Base-by-base conservation (phyloP, 1,284 basidiomycete genomes). In the Amylostereum chailletii region DNA sequence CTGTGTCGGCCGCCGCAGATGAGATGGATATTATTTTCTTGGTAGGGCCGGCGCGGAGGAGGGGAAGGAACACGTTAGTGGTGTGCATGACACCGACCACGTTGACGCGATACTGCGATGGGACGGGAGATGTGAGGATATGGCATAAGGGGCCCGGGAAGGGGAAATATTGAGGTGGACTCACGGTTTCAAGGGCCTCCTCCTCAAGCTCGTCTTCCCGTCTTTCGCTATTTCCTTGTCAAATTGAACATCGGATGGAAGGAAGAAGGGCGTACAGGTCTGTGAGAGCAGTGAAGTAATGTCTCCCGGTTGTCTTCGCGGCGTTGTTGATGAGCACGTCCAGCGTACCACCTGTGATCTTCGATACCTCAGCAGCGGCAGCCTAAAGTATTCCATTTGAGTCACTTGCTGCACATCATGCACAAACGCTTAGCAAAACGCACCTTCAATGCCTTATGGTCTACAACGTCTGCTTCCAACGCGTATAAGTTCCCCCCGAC, bases 1-100 rank as follows among this genome's bases (percentile, higher is more conserved):
- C 65, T 2, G 55, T 33, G 49, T 66, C 64, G 4, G 53, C 70
- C 11, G 64, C 29, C 5, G 59, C 65, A 34, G 58, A 63, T 51
- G 57, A 60, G 51, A 72, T 46, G 10, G 60, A 55, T 52, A 71
- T 54, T 37, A 72, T 64, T 53, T 68, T 71, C 58, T 71, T 70
- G 26, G 53, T 48, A 1, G 58, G 44, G 5, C 69, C 65, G 4
- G 61, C 62, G 26, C 59, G 58, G 10, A 74, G 59, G 27, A 75
- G 64, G 2, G 72, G 71, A 2, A 74, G 59, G 58, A 70, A 67
- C 0, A 62, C 61, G 51, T 69, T 66, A 50, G 61, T 69, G 39
- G 62, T 60, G 50, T 65, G 62, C 5, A 72, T 58, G 9, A 61
- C 56, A 11, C 70, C 69, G 39, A 71, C 50, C 33, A 67, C 65